A percentile compares a stretch with the other conserved stretches of the same genome.
phyloP scores from a whole-genome alignment of 1,139 yeast genomes.

The Taphrina communis region DNA sequence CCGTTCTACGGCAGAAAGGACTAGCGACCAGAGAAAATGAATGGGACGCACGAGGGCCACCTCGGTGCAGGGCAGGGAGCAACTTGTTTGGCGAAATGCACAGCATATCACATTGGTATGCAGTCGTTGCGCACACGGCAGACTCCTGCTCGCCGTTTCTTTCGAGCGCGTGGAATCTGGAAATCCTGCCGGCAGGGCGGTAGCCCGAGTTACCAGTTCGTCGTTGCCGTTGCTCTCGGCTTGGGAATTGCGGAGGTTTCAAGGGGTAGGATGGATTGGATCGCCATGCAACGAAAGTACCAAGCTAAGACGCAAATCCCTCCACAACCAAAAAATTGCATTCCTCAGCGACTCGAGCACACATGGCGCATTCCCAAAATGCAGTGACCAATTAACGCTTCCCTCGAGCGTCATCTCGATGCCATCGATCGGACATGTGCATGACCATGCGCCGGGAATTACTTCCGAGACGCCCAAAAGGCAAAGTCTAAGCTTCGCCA shows the following conservation, averaged over 20 bases:
- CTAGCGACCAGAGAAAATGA: too few relatives aligned
- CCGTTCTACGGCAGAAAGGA: too few relatives aligned
- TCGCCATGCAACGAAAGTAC: too few relatives aligned
- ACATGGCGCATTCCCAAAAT: constrained; percentile 12
- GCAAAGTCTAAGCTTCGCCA: background rate
- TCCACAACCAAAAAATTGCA: background rate
- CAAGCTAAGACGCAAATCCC: too few relatives aligned
- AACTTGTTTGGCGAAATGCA: too few relatives aligned
- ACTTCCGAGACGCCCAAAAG: background rate
- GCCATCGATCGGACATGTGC: background rate
- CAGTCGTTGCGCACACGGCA: too few relatives aligned
- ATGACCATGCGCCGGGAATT: background rate
- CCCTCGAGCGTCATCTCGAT: background rate
- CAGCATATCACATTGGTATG: background rate
- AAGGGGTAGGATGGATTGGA: background rate
- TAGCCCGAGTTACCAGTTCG: background rate
- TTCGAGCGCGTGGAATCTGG: background rate
- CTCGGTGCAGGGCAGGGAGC: too few relatives aligned
- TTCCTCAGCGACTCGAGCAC: constrained; percentile 4
- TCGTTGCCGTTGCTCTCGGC: background rate
- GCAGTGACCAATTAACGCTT: background rate
- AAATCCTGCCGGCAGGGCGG: background rate
- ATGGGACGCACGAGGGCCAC: too few relatives aligned
- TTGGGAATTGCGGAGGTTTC: background rate
- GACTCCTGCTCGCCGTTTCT: too few relatives aligned